Evolutionary conservation across 2,329 filamentous ascomycete species (phyloP).

Genomic region (Fusarium torreyae): DNA sequence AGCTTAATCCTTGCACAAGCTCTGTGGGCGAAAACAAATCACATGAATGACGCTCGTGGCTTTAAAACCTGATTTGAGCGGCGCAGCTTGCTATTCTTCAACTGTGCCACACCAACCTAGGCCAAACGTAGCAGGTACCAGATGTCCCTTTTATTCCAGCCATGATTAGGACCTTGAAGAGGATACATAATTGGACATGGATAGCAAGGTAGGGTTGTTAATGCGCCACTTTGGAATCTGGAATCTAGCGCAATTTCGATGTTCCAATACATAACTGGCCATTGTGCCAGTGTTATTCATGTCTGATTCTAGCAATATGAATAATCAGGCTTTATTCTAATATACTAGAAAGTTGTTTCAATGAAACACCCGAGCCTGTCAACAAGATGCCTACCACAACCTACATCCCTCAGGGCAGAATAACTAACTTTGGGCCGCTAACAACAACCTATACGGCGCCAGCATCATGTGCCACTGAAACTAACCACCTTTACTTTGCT

Average conservation of each 20-base stretch:
- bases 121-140: background rate
- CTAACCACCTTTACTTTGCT: conserved; percentile 15
- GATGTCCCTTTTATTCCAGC: background rate
- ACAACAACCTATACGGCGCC: conserved; percentile 49
- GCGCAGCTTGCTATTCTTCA: background rate
- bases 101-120: background rate
- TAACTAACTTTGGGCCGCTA: conserved; percentile 50
- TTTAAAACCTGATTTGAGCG: conserved; percentile 1
- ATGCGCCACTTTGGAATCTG: too few species aligned
- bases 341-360: too few species aligned
- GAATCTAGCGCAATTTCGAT: too few species aligned
- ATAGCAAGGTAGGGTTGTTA: too few species aligned
- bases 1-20: background rate
- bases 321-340: too few species aligned
- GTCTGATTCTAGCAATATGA: too few species aligned
- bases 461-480: conserved; percentile 35
- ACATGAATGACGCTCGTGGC: background rate
- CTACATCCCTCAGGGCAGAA: conserved; percentile 22
- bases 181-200: conserved; percentile 30
- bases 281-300: too few species aligned
- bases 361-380: too few species aligned
- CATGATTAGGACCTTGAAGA: background rate
- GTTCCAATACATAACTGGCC: too few species aligned
- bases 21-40: background rate
- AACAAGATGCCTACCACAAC: conserved; percentile 33